Conservation (phyloP, 441 rosid species). For the Viola pubescens region DNA sequence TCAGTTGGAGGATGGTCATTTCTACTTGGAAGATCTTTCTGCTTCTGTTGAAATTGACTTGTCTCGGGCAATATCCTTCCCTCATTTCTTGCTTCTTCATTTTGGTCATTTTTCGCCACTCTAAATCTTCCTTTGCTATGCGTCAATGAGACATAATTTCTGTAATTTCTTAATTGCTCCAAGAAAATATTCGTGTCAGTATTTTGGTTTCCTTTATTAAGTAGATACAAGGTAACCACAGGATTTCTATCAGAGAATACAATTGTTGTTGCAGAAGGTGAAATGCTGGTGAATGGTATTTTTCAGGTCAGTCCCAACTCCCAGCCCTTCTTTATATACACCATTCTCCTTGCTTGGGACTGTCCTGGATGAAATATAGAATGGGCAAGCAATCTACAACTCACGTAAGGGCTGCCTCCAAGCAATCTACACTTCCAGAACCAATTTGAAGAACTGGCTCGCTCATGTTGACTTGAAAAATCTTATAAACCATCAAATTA, state of each 20-base stretch:
- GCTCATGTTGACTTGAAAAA: too few species aligned
- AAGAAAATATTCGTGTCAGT: too few species aligned
- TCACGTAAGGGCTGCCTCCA: too few species aligned
- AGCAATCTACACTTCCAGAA: too few species aligned
- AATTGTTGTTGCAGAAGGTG: constrained; percentile 86
- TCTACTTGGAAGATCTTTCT: constrained; percentile 84
- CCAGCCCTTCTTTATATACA: too few species aligned
- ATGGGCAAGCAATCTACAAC: too few species aligned
- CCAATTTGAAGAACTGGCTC: too few species aligned
- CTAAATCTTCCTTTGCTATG: not conserved
- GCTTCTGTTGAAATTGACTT: constrained; percentile 85
- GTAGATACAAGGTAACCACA: constrained; percentile 67
- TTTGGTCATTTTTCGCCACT: not conserved
- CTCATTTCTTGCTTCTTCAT: not conserved
- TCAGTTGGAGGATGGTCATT: constrained; percentile 96
- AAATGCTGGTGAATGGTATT: constrained; percentile 68
- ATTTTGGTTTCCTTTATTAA: constrained; percentile 40
- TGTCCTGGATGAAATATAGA: too few species aligned
- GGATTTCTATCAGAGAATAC: constrained; percentile 92
- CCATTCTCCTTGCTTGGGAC: too few species aligned
- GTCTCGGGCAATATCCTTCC: constrained; percentile 91
- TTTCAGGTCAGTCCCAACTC: constrained; percentile 49
- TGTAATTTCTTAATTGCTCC: too few species aligned
- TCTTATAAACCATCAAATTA: too few species aligned
- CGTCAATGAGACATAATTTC: too few species aligned